Evolutionary conservation across 129 eudicot species (phyloP).

Genomic region (carrot (Daucus carota)): DH1_v3.0 NC_030381.2:48180001-48180500

Average conservation of each 20-base stretch:
- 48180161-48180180: background rate
- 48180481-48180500: background rate
- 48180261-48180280: constrained; percentile 67
- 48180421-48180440: constrained; percentile 38
- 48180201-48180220: background rate
- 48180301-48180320: constrained; percentile 95
- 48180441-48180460: constrained; percentile 30
- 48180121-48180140: background rate
- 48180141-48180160: background rate
- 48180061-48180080: too few relatives aligned
- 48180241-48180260: constrained; percentile 89
- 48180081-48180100: too few relatives aligned
- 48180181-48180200: background rate
- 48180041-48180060: background rate
- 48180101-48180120: too few relatives aligned
- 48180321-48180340: constrained; percentile 82
- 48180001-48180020: background rate
- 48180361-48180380: background rate
- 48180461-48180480: background rate
- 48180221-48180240: constrained; percentile 77
- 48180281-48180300: constrained; percentile 85
- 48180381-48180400: background rate
- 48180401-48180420: background rate
- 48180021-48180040: background rate
- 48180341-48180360: background rate